Evolutionary conservation across 352 stramenopile species (phyloP).

Genomic region (Pythium scleroteichum): DNA sequence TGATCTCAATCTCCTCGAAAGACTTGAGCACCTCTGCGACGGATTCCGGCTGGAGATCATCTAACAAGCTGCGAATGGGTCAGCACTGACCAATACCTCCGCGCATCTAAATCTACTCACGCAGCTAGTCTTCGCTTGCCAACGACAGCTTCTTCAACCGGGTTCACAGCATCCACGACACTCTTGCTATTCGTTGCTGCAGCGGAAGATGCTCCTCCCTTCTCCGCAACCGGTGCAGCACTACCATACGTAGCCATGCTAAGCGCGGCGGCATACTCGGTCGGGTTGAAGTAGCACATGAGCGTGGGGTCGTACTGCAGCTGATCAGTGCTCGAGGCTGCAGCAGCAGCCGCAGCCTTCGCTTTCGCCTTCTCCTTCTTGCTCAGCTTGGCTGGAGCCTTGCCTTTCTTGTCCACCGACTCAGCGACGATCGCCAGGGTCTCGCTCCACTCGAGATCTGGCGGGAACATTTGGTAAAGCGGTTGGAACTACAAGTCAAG

Average conservation of each 20-base stretch:
- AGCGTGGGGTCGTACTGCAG: constrained; percentile 75
- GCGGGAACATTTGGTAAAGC: constrained; percentile 67
- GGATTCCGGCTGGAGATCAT: constrained; percentile 48
- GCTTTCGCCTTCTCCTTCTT: constrained; percentile 42
- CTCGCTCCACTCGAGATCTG: constrained; percentile 60
- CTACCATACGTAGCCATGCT: constrained; percentile 42
- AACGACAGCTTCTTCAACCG: constrained; percentile 62
- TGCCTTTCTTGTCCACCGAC: constrained; percentile 49
- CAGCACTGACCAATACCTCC: background rate
- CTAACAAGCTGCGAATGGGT: constrained; percentile 41
- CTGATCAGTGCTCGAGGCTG: constrained; percentile 17
- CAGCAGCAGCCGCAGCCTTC: constrained; percentile 32
- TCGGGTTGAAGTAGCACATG: constrained; percentile 79
- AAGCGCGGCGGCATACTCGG: constrained; percentile 66
- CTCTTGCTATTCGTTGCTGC: constrained; percentile 18
- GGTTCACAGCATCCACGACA: constrained; percentile 36
- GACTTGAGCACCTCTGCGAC: constrained; percentile 44
- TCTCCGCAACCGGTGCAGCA: constrained; percentile 18
- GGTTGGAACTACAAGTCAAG: constrained; percentile 55
- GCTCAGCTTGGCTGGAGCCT: constrained; percentile 30
- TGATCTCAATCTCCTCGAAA: constrained; percentile 67
- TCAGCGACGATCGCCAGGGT: constrained; percentile 50
- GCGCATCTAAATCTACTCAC: constrained; percentile 33
- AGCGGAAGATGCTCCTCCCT: constrained; percentile 2
- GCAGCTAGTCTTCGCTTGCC: constrained; percentile 51